Percentiles rank a stretch among this genome's conserved stretches.
Evolutionary conservation across 2,329 filamentous ascomycete species (phyloP).

Genomic region (Colletotrichum eleusines): DNA sequence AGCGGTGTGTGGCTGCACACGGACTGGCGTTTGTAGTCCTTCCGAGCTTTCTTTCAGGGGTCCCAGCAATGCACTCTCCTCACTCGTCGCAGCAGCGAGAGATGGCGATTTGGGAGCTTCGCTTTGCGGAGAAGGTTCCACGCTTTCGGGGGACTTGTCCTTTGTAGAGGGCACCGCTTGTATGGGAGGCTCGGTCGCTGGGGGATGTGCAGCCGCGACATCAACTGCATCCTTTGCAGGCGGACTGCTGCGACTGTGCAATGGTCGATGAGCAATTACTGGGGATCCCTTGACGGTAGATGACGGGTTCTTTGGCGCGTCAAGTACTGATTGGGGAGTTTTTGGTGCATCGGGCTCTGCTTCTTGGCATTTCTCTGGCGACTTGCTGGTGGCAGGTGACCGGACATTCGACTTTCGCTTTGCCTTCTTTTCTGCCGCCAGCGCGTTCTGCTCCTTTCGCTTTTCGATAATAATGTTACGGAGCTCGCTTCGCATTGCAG

Average conservation of each 20-base stretch:
- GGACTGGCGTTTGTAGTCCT: conserved; percentile 1
- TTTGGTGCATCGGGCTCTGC: conserved; percentile 18
- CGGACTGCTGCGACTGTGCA: conserved; percentile 4
- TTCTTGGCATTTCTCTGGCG: conserved; percentile 8
- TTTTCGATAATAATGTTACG: conserved; percentile 74
- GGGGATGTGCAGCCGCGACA: not conserved
- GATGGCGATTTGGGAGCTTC: not conserved
- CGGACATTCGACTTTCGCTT: conserved; percentile 50
- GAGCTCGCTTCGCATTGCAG: conserved; percentile 73
- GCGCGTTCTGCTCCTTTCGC: conserved; percentile 67
- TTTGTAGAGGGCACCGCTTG: not conserved
- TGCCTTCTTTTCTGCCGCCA: conserved; percentile 54
- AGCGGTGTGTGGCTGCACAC: not conserved
- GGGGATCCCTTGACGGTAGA: conserved; percentile 36
- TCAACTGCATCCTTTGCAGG: not conserved
- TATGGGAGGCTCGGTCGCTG: not conserved
- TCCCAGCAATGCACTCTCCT: not conserved
- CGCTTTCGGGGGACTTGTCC: not conserved
- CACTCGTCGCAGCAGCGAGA: not conserved
- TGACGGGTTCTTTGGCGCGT: conserved; percentile 40
- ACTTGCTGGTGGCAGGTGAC: conserved; percentile 34
- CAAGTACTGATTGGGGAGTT: conserved; percentile 28
- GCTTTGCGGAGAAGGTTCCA: not conserved
- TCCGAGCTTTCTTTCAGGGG: not conserved
- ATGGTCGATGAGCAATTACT: not conserved